Evolutionary conservation across 257 asterid genomes (phyloP).

Genomic region (Penstemon davidsonii): DNA sequence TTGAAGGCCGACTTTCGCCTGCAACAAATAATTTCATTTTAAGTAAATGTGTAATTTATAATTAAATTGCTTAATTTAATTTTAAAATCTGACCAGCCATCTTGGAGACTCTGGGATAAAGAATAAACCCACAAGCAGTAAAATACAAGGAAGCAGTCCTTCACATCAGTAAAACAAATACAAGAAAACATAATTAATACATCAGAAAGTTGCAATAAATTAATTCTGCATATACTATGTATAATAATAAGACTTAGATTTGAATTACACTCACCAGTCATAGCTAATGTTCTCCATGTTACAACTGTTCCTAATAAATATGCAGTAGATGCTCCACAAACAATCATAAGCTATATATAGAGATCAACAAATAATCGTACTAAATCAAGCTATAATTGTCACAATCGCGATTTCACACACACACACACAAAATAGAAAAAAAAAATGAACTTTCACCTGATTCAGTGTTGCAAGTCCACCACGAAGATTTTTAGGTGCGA

Average conservation of each 20-base stretch:
- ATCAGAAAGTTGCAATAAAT: background rate
- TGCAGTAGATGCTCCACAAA: constrained; percentile 72
- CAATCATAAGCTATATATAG: constrained; percentile 75
- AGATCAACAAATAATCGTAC: background rate
- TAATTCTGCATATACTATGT: background rate
- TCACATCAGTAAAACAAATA: constrained; percentile 22
- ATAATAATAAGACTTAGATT: background rate
- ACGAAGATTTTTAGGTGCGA: constrained; percentile 82
- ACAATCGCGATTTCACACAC: background rate
- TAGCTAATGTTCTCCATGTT: constrained; percentile 79
- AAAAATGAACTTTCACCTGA: constrained; percentile 50
- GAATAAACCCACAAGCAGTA: constrained; percentile 63
- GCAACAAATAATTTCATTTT: constrained; percentile 19
- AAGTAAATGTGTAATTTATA: background rate
- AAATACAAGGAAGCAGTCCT: constrained; percentile 75
- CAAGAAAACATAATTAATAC: background rate
- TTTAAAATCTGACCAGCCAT: constrained; percentile 74
- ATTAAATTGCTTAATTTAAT: background rate
- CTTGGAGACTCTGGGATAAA: constrained; percentile 94
- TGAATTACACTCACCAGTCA: constrained; percentile 49
- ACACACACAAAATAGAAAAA: background rate
- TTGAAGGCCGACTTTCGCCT: constrained; percentile 76
- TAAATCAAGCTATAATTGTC: background rate
- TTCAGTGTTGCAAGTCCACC: constrained; percentile 83
- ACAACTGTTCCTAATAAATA: constrained; percentile 60